A percentile compares a stretch with the other conserved stretches of the same genome.
Evolutionary conservation across 2,329 filamentous ascomycete species (phyloP).

Genomic region (Phaeoacremonium minimum): DNA sequence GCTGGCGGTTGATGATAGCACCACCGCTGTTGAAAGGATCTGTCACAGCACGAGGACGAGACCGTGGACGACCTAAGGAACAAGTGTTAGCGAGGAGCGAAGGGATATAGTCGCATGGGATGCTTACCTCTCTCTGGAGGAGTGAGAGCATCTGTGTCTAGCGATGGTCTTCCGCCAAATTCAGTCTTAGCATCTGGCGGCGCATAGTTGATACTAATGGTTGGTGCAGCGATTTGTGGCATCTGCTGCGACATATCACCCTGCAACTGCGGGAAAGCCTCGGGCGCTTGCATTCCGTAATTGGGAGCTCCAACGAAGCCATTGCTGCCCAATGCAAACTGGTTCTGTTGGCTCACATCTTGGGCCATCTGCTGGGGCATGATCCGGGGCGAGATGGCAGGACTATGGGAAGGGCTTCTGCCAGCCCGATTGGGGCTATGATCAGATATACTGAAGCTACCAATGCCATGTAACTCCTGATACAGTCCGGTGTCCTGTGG

Average conservation of each 20-base stretch:
- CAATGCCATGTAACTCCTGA: conserved; percentile 73
- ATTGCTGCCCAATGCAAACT: conserved; percentile 38
- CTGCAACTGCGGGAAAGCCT: conserved; percentile 48
- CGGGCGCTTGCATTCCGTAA: conserved; percentile 35
- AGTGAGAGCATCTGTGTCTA: conserved; percentile 75
- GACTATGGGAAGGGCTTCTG: conserved; percentile 75
- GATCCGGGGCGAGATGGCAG: conserved; percentile 61
- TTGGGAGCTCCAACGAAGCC: conserved; percentile 30
- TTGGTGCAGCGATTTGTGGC: conserved; percentile 80
- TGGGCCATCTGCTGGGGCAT: conserved; percentile 51
- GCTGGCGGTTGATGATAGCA: conserved; percentile 29
- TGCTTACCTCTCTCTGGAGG: conserved; percentile 68
- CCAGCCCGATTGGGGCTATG: conserved; percentile 61
- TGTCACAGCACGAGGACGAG: conserved; percentile 52
- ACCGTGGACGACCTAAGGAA: conserved; percentile 38
- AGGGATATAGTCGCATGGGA: not conserved
- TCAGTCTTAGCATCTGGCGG: conserved; percentile 64
- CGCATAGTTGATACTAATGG: conserved; percentile 91
- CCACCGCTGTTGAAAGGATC: conserved; percentile 53
- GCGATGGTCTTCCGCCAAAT: conserved; percentile 63
- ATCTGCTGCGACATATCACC: conserved; percentile 59
- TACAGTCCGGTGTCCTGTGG: conserved; percentile 70
- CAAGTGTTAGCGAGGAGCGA: not conserved
- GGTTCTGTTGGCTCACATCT: conserved; percentile 44
- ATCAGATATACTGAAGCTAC: conserved; percentile 76